Conservation (phyloP, 1,284 basidiomycete genomes). For the Laetiporus sulphureus region DNA sequence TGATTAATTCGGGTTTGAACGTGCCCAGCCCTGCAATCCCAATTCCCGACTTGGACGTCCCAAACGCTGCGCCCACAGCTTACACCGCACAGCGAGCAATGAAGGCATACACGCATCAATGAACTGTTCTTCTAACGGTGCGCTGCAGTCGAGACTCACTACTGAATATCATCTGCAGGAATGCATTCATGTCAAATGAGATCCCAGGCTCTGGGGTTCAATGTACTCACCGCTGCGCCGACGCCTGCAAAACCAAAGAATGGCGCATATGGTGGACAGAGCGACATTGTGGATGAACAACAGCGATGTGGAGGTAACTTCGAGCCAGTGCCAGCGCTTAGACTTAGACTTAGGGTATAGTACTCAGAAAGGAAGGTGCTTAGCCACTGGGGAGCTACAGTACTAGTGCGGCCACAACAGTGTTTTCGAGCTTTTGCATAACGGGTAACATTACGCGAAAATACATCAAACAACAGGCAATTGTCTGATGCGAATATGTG, state of each 20-base stretch:
- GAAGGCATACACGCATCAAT: background rate
- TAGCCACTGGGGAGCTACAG: too few species aligned
- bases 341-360: too few species aligned
- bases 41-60: slow-evolving; percentile 96
- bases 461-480: too few species aligned
- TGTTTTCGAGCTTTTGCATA: too few species aligned
- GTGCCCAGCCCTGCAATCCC: slow-evolving; percentile 95
- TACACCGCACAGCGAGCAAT: slow-evolving; percentile 1
- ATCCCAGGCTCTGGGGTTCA: slow-evolving; percentile 3
- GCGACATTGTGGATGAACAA: slow-evolving; percentile 28
- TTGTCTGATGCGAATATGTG: too few species aligned
- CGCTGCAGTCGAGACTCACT: slow-evolving; percentile 43
- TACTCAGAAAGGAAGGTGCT: too few species aligned
- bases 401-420: too few species aligned
- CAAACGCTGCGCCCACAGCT: slow-evolving; percentile 94
- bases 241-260: slow-evolving; percentile 86
- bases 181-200: slow-evolving; percentile 1
- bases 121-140: background rate
- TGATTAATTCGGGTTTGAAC: slow-evolving; percentile 94
- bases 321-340: too few species aligned
- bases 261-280: slow-evolving; percentile 77
- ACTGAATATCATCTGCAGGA: slow-evolving; percentile 76
- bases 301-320: too few species aligned
- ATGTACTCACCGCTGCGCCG: slow-evolving; percentile 63
- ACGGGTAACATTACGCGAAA: too few species aligned